Evolutionary conservation across 176 grass and related monocot species (phyloP), one percentile per base, ranked within the genome.

Genomic region (Saccharum officinarum): DNA sequence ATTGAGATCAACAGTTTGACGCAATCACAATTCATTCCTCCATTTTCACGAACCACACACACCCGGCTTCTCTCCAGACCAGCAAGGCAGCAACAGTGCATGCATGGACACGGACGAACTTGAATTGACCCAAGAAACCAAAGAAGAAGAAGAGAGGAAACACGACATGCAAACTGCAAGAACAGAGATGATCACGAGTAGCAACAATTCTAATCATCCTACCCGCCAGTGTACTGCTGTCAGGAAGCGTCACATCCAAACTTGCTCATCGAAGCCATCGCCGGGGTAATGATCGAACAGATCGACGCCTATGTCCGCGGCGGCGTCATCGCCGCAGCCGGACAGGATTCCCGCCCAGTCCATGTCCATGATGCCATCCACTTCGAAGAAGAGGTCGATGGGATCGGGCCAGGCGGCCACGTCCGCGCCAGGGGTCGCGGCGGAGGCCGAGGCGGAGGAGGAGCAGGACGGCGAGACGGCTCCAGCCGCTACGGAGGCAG

Each of bases 301-400:
- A 30, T 88, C 88, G 78, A 82, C 13, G 36, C 62, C 23, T 20
- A 85, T 47, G 74, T 13, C 75, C 17, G 45, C 7, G 45, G 50
- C 88, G 23, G 28, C 70, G 49, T 52, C 73, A 49, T 68, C 78
- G 69, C 89, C 84, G 61, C 84, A 75, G 7, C 83, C 70, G 18
- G 89, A 91, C 49, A 91, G 25, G 71, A 87, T 64, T 50, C 76
- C 71, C 8, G 75, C 89, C 89, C 89, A 91, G 77, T 87, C 85
- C 60, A 91, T 81, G 89, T 84, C 89, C 68, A 88, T 85, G 77
- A 93, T 69, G 54, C 71, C 89, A 63, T 98, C 91, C 54, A 93
- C 64, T 14, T 88, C 85, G 77, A 93, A 69, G 77, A 93, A 73
- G 45, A 93, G 81, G 69, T 90, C 89, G 67, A 89, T 17, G 15